Conservation (phyloP, 1,284 basidiomycete species). For the Ustilago curta region DNA sequence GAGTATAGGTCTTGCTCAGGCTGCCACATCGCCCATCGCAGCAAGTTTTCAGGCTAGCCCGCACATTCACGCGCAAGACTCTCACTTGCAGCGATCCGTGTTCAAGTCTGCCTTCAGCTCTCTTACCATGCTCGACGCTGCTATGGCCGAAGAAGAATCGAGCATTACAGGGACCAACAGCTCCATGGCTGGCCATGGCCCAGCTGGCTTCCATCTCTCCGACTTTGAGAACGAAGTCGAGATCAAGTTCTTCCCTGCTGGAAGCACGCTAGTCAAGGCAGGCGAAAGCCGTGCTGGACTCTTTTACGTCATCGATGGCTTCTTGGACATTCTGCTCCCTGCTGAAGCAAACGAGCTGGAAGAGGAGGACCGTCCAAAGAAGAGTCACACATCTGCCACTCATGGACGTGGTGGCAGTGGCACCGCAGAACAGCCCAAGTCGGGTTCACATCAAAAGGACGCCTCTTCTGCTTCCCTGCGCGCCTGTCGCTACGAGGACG, state of each 20-base stretch:
- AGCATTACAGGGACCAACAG: conserved; percentile 54
- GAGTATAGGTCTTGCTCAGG: conserved; percentile 93
- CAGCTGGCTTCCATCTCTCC: conserved; percentile 59
- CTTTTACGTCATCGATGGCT: conserved; percentile 98
- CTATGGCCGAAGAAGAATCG: conserved; percentile 62
- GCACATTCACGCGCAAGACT: conserved; percentile 50
- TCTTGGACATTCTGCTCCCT: conserved; percentile 89
- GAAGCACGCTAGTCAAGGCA: conserved; percentile 85
- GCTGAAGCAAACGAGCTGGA: conserved; percentile 68
- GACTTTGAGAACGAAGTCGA: conserved; percentile 94
- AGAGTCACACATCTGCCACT: conserved; percentile 1
- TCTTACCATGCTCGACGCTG: conserved; percentile 76
- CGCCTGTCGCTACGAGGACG: conserved; percentile 19
- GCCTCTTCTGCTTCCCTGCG: conserved; percentile 17
- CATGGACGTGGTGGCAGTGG: conserved; percentile 5
- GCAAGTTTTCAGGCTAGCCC: conserved; percentile 67
- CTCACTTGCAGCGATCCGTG: conserved; percentile 54
- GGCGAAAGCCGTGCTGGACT: conserved; percentile 91
- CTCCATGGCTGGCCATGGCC: conserved; percentile 47
- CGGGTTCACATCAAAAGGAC: conserved; percentile 11
- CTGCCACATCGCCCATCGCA: conserved; percentile 69
- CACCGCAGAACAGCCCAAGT: conserved; percentile 1
- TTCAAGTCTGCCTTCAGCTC: conserved; percentile 86
- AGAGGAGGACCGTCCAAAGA: conserved; percentile 43
- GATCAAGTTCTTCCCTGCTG: conserved; percentile 90